phyloP scores from a whole-genome alignment of 169 alveolate species.

The Plasmodium ovale region DNA sequence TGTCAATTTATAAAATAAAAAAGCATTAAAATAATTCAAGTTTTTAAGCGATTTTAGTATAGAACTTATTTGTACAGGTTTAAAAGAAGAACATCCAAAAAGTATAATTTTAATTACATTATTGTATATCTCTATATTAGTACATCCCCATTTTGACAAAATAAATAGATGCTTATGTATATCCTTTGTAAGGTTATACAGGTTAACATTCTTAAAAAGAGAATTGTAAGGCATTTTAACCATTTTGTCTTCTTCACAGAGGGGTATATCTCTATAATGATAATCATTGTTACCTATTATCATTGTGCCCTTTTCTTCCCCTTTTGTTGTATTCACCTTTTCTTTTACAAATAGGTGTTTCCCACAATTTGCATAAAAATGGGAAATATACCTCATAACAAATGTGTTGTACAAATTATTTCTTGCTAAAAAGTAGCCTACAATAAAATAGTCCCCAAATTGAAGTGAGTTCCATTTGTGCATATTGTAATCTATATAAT shows the following conservation, averaged over 20 bases:
- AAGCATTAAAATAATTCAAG: conserved; percentile 30
- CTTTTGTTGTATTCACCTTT: not conserved
- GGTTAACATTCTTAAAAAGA: not conserved
- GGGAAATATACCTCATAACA: conserved; percentile 11
- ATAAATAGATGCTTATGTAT: conserved; percentile 37
- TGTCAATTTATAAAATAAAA: conserved; percentile 36
- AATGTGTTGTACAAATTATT: conserved; percentile 48
- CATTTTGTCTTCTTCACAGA: not conserved
- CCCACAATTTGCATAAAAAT: conserved; percentile 32
- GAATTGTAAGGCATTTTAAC: no score
- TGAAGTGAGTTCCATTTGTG: not conserved
- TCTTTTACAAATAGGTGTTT: not conserved
- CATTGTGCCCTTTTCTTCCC: no score
- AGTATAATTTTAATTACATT: conserved; percentile 24
- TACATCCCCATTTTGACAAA: conserved; percentile 52
- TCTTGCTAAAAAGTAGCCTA: conserved; percentile 58
- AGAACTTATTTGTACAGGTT: conserved; percentile 51
- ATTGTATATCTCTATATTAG: conserved; percentile 17
- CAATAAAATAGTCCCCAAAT: conserved; percentile 17
- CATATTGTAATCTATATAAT: conserved; percentile 15
- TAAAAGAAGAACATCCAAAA: conserved; percentile 12
- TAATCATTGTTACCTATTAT: not conserved
- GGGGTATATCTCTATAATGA: not conserved
- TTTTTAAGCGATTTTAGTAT: conserved; percentile 55
- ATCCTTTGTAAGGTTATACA: conserved; percentile 6